Evolutionary conservation across 495 filamentous ascomycete genomes (phyloP).

Genomic region (Trichoderma erinaceum): DNA sequence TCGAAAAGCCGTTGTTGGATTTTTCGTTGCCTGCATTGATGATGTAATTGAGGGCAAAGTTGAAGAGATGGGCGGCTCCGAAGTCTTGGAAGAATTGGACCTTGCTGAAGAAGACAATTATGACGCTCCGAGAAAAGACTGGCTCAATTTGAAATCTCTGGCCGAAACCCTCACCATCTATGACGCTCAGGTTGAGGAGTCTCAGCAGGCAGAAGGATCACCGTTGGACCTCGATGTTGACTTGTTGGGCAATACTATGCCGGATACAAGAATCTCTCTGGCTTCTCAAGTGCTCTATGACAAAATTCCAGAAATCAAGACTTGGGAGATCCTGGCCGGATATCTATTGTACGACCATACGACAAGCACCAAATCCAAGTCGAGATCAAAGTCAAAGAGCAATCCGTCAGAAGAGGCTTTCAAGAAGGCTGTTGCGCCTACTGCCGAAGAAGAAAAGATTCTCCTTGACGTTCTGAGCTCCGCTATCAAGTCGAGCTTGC

Average conservation of each 20-base stretch:
- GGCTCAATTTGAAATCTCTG: conserved; percentile 88
- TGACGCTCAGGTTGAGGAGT: conserved; percentile 49
- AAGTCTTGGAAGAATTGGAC: conserved; percentile 57
- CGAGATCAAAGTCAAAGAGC: conserved; percentile 34
- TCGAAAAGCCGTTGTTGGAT: conserved; percentile 78
- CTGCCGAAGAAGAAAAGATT: conserved; percentile 72
- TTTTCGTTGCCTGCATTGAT: conserved; percentile 80
- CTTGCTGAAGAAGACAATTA: conserved; percentile 61
- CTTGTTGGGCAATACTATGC: conserved; percentile 47
- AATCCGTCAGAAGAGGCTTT: conserved; percentile 48
- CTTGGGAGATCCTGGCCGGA: conserved; percentile 83
- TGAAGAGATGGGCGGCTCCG: conserved; percentile 70
- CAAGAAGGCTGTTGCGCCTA: conserved; percentile 61
- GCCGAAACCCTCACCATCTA: conserved; percentile 77
- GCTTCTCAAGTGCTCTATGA: conserved; percentile 82
- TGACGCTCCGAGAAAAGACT: conserved; percentile 66
- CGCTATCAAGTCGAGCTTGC: conserved; percentile 61
- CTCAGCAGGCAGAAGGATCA: conserved; percentile 35
- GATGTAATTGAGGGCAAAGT: conserved; percentile 73
- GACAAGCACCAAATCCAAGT: conserved; percentile 36
- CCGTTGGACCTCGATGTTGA: conserved; percentile 39
- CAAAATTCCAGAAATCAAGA: conserved; percentile 65
- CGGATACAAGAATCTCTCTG: conserved; percentile 76
- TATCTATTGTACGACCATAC: conserved; percentile 93
- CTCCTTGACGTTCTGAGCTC: conserved; percentile 82